Evolutionary conservation across 108 stramenopile genomes (phyloP), one percentile per base, ranked within the genome.

Genomic region (Skeletonema menzelii): DNA sequence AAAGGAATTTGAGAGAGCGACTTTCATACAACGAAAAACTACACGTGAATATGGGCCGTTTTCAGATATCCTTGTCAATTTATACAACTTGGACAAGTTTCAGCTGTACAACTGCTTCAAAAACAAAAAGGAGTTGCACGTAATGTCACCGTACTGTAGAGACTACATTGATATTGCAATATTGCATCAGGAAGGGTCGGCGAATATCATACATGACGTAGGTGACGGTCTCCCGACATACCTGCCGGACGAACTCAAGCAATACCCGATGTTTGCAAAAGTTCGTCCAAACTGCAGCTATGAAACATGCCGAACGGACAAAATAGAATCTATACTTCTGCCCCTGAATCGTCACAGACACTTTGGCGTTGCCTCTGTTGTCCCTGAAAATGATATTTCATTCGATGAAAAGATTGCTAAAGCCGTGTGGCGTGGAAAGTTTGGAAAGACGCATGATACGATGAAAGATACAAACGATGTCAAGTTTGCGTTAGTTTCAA

Each of bases 401-500:
- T 92, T 88, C 87, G 75, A 82, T 34, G 13, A 82, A 57, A 95
- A 95, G 72, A 88, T 65, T 53, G 76, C 82, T 44, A 73, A 72
- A 74, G 91, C 89, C 5, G 69, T 95, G 27, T 95, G 87, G 77
- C 85, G 91, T 26, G 93, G 93, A 28, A 82, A 88, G 62, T 87
- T 85, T 63, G 80, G 75, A 4, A 70, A 62, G 27, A 85, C 75
- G 53, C 70, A 79, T 60, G 78, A 80, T 31, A 40, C 63, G 3
- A 17, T 64, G 14, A 42, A 68, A 14, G 81, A 82, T 62, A 70
- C 74, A 37, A 84, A 85, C 13, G 89, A 91, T 35, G 65, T 71
- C 49, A 82, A 76, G 49, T 91, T 86, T 73, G 84, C 83, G 2
- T 67, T 94, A 55, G 90, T 91, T 19, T 85, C 83, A 49, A 78